Percentiles rank a stretch among this genome's conserved stretches.
Conservation (phyloP, 2,329 filamentous ascomycete species). For the Ascochyta pisi region DNA sequence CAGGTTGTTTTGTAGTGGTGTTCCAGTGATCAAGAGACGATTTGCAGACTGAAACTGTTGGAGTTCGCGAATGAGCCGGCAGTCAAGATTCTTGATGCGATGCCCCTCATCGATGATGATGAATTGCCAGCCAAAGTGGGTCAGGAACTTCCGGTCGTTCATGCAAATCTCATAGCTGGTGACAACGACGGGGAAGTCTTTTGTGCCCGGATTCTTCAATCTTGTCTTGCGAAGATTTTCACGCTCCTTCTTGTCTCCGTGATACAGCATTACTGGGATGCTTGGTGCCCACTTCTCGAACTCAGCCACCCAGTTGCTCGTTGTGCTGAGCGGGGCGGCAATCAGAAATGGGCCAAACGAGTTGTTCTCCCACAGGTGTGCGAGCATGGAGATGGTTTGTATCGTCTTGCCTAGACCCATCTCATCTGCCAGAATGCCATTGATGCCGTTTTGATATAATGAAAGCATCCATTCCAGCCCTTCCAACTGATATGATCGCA, state of each 20-base stretch:
- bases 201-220: conserved; percentile 72
- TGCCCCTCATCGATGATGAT: conserved; percentile 99
- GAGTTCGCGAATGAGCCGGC: conserved; percentile 86
- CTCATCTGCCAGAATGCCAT: conserved; percentile 89
- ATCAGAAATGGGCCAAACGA: conserved; percentile 90
- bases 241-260: conserved; percentile 82
- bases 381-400: conserved; percentile 87
- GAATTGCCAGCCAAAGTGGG: conserved; percentile 91
- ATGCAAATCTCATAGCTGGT: conserved; percentile 97
- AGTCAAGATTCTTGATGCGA: conserved; percentile 95
- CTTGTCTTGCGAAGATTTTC: conserved; percentile 74
- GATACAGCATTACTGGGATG: conserved; percentile 89
- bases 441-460: conserved; percentile 86
- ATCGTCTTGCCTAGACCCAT: conserved; percentile 95
- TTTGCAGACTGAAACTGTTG: conserved; percentile 90
- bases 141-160: conserved; percentile 81
- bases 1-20: conserved; percentile 93
- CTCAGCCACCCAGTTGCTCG: conserved; percentile 96
- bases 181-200: conserved; percentile 86
- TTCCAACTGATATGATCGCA: conserved; percentile 94
- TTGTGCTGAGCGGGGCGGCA: conserved; percentile 85
- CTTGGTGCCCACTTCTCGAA: conserved; percentile 88
- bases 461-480: conserved; percentile 90
- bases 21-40: conserved; percentile 90
- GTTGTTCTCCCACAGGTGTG: conserved; percentile 85